phyloP scores from a whole-genome alignment of 169 alveolate species.

The Plasmodium reichenowi region DNA sequence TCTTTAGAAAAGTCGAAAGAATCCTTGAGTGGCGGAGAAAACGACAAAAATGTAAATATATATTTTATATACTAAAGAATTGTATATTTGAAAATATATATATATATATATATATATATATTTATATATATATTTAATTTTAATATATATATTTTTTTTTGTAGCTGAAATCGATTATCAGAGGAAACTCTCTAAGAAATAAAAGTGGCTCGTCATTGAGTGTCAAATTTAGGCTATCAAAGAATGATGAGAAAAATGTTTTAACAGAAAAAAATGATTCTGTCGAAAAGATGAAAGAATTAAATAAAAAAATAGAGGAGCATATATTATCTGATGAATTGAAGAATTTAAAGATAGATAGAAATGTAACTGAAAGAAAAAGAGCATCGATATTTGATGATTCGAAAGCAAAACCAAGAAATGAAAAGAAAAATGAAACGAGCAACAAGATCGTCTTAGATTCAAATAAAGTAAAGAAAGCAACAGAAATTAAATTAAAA shows the following conservation, averaged over 20 bases:
- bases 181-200: constrained; percentile 71
- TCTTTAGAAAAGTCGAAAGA: constrained; percentile 67
- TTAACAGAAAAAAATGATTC: constrained; percentile 10
- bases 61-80: neutral
- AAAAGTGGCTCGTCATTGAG: constrained; percentile 58
- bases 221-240: constrained; percentile 51
- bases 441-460: constrained; percentile 58
- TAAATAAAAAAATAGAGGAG: constrained; percentile 65
- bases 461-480: constrained; percentile 69
- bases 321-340: constrained; percentile 69
- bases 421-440: constrained; percentile 45
- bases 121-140: constrained; percentile 9
- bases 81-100: no score
- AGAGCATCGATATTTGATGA: constrained; percentile 77
- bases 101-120: constrained; percentile 1
- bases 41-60: constrained; percentile 60
- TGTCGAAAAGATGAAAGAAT: constrained; percentile 16
- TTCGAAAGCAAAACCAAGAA: constrained; percentile 24
- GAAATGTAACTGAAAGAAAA: constrained; percentile 46
- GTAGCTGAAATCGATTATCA: constrained; percentile 65
- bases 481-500: constrained; percentile 70
- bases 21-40: constrained; percentile 43
- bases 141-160: neutral
- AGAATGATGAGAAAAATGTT: constrained; percentile 8
- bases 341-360: constrained; percentile 57